A percentile compares a stretch with the other conserved stretches of the same genome.
These are phyloP conservation scores for Haemoproteus tartakovskyi DNA, from an alignment of 169 alveolate species.

Conservation along the genomic window DNA sequence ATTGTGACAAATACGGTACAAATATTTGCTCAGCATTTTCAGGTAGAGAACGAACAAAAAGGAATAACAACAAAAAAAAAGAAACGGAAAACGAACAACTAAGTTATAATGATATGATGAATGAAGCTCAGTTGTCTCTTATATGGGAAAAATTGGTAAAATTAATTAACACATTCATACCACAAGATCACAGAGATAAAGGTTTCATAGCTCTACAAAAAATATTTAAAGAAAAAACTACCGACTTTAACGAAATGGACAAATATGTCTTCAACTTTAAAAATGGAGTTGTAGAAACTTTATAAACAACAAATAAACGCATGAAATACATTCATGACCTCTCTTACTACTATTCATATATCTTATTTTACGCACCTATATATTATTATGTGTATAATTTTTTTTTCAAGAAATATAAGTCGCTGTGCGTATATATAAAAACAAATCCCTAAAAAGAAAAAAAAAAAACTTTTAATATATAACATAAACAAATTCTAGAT, in stretches of 20 bases:
- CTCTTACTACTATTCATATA: no score
- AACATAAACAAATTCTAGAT: no score
- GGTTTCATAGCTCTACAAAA: conserved; percentile 30
- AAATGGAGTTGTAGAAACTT: no score
- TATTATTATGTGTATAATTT: no score
- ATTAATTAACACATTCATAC: conserved; percentile 51
- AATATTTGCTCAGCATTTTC: conserved; percentile 24
- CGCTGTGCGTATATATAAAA: no score
- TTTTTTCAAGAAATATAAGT: no score
- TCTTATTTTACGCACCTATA: no score
- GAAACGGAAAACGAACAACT: not conserved
- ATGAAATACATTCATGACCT: no score
- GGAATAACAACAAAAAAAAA: not conserved
- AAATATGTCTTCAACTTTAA: conserved; percentile 54
- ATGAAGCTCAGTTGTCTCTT: not conserved
- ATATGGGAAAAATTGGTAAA: conserved; percentile 31
- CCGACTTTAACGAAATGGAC: conserved; percentile 23
- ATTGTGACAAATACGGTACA: conserved; percentile 10
- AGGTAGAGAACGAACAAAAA: not conserved
- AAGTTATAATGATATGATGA: conserved; percentile 49
- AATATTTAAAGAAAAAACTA: conserved; percentile 39
- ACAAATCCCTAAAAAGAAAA: no score
- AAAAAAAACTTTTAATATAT: no score
- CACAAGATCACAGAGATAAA: conserved; percentile 37
- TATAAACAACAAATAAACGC: no score